phyloP scores from a whole-genome alignment of 176 grass and related monocot species.

The Triticum urartu region DNA sequence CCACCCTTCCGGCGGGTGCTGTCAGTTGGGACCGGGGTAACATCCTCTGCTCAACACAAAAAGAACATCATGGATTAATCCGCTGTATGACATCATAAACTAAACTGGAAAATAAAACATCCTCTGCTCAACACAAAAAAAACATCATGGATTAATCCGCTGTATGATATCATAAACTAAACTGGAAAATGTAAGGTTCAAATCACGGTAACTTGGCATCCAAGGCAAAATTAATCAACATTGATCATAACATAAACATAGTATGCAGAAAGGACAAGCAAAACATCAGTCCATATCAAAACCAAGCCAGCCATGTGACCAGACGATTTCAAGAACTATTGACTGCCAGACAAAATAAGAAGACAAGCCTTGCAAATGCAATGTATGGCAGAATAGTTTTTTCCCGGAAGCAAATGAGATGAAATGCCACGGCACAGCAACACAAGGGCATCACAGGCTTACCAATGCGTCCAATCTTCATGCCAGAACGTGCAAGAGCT shows the following conservation, averaged over 20 bases:
- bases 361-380: neutral
- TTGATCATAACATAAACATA: neutral
- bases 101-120: neutral
- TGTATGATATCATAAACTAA: neutral
- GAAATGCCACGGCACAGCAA: neutral
- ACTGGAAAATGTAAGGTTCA: neutral
- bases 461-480: constrained; percentile 96
- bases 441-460: neutral
- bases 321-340: neutral
- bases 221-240: too few relatives aligned
- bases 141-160: too few relatives aligned
- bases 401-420: neutral
- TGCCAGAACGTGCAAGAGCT: constrained; percentile 89
- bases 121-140: too few relatives aligned
- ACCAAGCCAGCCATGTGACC: neutral
- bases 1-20: constrained; percentile 89
- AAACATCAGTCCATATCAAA: neutral
- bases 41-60: too few relatives aligned
- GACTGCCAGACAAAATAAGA: neutral
- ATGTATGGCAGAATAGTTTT: neutral
- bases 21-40: constrained; percentile 79
- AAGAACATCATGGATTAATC: too few relatives aligned
- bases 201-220: neutral
- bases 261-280: neutral
- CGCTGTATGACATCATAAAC: neutral